Evolutionary conservation across 192 early-diverging fungal species (phyloP).

Genomic region (Chytriomyces confervae): DNA sequence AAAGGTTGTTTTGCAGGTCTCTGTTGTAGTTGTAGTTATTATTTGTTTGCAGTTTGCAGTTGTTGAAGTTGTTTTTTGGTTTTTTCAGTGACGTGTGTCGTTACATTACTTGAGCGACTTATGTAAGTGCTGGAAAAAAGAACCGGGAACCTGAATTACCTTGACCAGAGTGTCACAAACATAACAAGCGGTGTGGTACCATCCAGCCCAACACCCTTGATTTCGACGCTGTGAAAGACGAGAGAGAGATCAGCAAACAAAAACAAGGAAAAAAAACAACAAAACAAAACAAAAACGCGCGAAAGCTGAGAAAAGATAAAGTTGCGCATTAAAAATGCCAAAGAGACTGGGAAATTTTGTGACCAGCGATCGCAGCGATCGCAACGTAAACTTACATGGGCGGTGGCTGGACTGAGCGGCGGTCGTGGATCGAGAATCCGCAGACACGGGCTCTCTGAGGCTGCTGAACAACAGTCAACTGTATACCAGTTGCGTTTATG

Average conservation of each 20-base stretch:
- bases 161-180: constrained; percentile 33
- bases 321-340: too few relatives aligned
- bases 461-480: constrained; percentile 20
- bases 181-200: constrained; percentile 1
- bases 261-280: neutral
- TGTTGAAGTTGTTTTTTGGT: too few relatives aligned
- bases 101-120: too few relatives aligned
- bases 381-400: constrained; percentile 23
- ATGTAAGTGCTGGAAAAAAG: neutral
- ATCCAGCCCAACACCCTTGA: constrained; percentile 1
- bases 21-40: neutral
- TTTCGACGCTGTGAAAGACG: neutral
- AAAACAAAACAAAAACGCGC: too few relatives aligned
- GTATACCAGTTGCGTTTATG: too few relatives aligned
- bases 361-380: neutral
- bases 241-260: neutral
- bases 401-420: constrained; percentile 32
- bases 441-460: constrained; percentile 29
- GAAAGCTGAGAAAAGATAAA: neutral
- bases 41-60: too few relatives aligned
- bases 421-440: constrained; percentile 22
- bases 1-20: constrained; percentile 11
- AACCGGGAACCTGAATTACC: neutral
- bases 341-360: neutral
- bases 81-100: too few relatives aligned